Evolutionary conservation across 257 asterid genomes (phyloP), one percentile per base, ranked within the genome.

Genomic region (Ocimum tenuiflorum): DNA sequence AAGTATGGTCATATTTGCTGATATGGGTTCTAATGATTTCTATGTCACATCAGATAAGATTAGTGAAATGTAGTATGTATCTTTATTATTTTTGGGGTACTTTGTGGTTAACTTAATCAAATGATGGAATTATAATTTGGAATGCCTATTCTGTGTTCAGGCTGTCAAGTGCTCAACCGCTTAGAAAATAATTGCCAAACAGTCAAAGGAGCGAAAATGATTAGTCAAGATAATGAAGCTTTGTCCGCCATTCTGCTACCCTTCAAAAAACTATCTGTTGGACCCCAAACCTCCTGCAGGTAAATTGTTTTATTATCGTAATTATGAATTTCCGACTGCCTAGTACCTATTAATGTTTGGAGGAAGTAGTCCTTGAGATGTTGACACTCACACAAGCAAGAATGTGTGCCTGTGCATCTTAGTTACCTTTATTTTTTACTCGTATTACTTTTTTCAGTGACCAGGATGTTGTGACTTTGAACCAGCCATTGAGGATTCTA

Each of bases 191-290:
- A 85, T 77, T 88, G 97, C 49, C 87, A 94, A 52, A 82, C 88
- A 7, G 91, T 86, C 59, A 90, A 83, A 72, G 97, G 99, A 61
- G 96, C 99, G 61, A 88, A 79, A 69, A 64, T 72, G 63, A 90
- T 94, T 77, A 95, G 90, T 47, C 85, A 88, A 83, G 97, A 94
- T 72, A 88, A 85, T 75, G 95, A 86, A 75, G 86, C 95, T 68
- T 78, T 94, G 77, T 73, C 95, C 29, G 86, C 82, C 77, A 72
- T 85, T 75, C 79, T 94, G 79, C 80, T 82, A 65, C 99, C 97
- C n/a, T 53, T 94, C 35, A 88, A 79, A 77, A 79, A 77, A 35
- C 78, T 85, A 74, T 72, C 73, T 54, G 82, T 77, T 48, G 88
- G 76, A 71, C 76, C 83, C 49, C 78, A 82, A 51, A 76, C 69